Evolutionary conservation across 1,139 yeast species (phyloP).

Genomic region (Diutina siamensis): DNA sequence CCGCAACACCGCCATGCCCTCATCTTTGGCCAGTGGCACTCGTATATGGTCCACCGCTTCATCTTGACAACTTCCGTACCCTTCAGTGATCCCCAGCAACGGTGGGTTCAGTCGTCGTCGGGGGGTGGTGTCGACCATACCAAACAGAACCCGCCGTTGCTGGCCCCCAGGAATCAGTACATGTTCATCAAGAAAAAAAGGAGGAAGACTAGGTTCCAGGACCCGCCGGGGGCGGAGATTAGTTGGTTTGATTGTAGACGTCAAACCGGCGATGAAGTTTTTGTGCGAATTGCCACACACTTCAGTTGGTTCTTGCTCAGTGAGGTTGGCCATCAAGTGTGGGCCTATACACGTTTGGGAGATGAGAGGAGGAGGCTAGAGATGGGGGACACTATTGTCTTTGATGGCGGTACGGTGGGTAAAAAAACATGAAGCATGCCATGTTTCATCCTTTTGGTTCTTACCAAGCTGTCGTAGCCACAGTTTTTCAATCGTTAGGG

Average conservation of each 20-base stretch:
- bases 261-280: background rate
- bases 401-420: no score
- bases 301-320: no score
- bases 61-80: background rate
- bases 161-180: background rate
- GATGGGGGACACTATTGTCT: no score
- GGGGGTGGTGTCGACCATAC: background rate
- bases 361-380: no score
- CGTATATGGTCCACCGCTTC: background rate
- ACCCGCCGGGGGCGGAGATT: background rate
- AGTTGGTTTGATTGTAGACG: background rate
- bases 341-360: no score
- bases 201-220: background rate
- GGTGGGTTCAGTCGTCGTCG: background rate
- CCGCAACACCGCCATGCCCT: background rate
- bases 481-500: no score
- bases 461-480: no score
- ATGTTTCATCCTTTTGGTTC: no score
- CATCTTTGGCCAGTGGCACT: background rate
- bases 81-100: background rate
- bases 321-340: no score
- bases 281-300: background rate
- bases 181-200: background rate
- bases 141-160: slow-evolving; percentile 6
- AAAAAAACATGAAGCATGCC: no score